phyloP scores from a whole-genome alignment of 2,329 filamentous ascomycete genomes.

The Cladosporium sp. region DNA sequence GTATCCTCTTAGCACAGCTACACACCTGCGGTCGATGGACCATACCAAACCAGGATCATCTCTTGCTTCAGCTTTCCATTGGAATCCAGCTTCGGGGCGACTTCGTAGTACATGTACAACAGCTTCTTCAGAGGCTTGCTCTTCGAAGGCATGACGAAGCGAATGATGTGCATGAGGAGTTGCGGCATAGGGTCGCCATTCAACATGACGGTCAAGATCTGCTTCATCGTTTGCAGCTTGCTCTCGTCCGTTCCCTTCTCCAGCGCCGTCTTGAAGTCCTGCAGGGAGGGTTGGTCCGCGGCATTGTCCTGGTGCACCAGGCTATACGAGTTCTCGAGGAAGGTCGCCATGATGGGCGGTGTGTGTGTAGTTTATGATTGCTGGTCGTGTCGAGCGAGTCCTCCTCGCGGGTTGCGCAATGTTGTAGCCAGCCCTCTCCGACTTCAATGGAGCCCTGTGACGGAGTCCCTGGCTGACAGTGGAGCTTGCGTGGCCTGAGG shows the following conservation, averaged over 20 bases:
- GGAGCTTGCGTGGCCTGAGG: slow-evolving; percentile 7
- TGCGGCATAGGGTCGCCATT: slow-evolving; percentile 96
- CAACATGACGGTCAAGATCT: slow-evolving; percentile 93
- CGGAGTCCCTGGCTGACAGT: not conserved
- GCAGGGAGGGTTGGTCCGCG: slow-evolving; percentile 82
- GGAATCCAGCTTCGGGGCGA: slow-evolving; percentile 91
- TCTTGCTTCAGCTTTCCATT: slow-evolving; percentile 97
- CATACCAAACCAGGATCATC: slow-evolving; percentile 97
- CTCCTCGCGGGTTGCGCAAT: slow-evolving; percentile 22
- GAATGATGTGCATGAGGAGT: slow-evolving; percentile 98
- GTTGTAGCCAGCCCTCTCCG: slow-evolving; percentile 25
- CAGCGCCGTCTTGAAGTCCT: slow-evolving; percentile 72
- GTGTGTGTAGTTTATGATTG: slow-evolving; percentile 6
- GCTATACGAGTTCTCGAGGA: slow-evolving; percentile 93
- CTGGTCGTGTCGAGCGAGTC: slow-evolving; percentile 19
- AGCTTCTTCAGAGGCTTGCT: slow-evolving; percentile 96
- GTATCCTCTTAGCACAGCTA: not conserved
- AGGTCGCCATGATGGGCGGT: slow-evolving; percentile 74
- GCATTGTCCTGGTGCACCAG: slow-evolving; percentile 97
- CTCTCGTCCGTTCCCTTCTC: slow-evolving; percentile 38
- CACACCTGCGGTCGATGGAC: slow-evolving; percentile 20
- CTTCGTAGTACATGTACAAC: slow-evolving; percentile 98
- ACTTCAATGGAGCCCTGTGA: not conserved
- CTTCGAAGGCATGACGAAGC: slow-evolving; percentile 99
- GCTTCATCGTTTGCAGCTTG: slow-evolving; percentile 65